A percentile compares a stretch with the other conserved stretches of the same genome.
Evolutionary conservation across 2,329 filamentous ascomycete species (phyloP).

Genomic region (Arthrobotrys sinensis): DNA sequence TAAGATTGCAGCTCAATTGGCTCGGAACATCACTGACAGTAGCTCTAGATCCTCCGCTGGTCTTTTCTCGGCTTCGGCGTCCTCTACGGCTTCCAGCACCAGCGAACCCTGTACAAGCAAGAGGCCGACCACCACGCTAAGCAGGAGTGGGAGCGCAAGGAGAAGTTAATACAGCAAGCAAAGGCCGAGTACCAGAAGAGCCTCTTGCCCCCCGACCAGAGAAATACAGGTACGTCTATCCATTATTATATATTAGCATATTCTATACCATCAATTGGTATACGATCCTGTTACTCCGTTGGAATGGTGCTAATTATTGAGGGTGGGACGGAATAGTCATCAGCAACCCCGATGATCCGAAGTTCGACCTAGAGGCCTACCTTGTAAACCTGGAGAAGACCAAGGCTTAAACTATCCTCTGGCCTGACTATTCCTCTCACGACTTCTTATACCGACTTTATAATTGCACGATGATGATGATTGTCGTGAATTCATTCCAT

Average conservation of each 20-base stretch:
- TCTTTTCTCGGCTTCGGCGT: conserved; percentile 91
- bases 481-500: not conserved
- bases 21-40: conserved; percentile 6
- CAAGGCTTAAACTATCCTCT: conserved; percentile 29
- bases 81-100: conserved; percentile 96
- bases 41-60: conserved; percentile 89
- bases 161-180: conserved; percentile 90
- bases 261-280: conserved; percentile 3
- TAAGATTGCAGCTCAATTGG: conserved; percentile 6
- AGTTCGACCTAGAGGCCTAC: conserved; percentile 93
- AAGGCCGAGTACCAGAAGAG: conserved; percentile 92
- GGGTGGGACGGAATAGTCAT: conserved; percentile 71
- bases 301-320: not conserved
- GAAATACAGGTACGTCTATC: conserved; percentile 64
- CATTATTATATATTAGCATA: conserved; percentile 23
- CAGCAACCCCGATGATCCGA: conserved; percentile 84
- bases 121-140: conserved; percentile 80
- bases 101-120: conserved; percentile 81
- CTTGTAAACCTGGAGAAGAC: conserved; percentile 74
- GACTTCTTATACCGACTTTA: not conserved
- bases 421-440: not conserved
- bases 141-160: conserved; percentile 90
- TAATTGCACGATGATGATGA: not conserved
- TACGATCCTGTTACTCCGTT: not conserved
- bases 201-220: conserved; percentile 72